Conservation (phyloP, 2,329 filamentous ascomycete genomes). For the Xylariaceae sp. region DNA sequence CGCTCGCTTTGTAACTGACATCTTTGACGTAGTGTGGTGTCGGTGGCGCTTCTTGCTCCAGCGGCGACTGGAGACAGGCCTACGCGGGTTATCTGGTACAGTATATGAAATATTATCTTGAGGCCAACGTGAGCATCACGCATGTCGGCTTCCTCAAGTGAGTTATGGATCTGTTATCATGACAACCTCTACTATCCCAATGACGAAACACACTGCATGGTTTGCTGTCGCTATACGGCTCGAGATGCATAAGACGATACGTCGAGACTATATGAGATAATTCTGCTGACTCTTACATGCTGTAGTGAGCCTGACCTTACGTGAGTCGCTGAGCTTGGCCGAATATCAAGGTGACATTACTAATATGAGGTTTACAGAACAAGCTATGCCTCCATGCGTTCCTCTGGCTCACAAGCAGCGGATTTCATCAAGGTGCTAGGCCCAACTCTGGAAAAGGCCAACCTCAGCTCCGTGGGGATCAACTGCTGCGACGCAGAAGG, state of each 20-base stretch:
- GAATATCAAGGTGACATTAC: too few species aligned
- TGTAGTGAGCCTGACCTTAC: too few species aligned
- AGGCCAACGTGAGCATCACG: constrained; percentile 8
- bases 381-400: constrained; percentile 24
- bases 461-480: constrained; percentile 23
- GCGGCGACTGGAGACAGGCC: constrained; percentile 36
- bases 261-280: too few species aligned
- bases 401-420: constrained; percentile 21
- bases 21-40: constrained; percentile 34
- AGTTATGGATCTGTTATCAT: too few species aligned
- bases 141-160: not conserved
- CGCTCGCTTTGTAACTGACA: too few species aligned
- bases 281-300: too few species aligned
- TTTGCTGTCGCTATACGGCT: too few species aligned
- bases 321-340: too few species aligned
- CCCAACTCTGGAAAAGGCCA: constrained; percentile 17
- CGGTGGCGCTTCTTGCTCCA: constrained; percentile 19
- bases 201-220: too few species aligned
- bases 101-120: constrained; percentile 34
- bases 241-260: too few species aligned
- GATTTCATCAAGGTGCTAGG: constrained; percentile 23
- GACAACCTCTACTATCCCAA: too few species aligned
- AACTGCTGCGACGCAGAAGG: constrained; percentile 29
- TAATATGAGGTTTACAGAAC: too few species aligned
- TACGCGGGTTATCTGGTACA: constrained; percentile 41